phyloP scores from a whole-genome alignment of 257 asterid genomes.

The Solanum tarijense region DNA sequence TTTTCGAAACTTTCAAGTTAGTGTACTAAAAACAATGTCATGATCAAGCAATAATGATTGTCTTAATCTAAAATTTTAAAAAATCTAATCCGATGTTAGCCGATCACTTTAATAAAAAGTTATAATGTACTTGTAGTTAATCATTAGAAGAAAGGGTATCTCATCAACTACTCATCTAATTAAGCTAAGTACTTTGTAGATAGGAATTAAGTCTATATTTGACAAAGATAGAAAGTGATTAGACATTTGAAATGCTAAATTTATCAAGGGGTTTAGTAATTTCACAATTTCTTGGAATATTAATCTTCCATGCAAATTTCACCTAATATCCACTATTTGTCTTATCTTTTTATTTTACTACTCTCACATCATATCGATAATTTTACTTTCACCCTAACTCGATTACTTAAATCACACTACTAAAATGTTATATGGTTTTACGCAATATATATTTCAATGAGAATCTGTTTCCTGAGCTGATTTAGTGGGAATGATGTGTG shows the following conservation, averaged over 20 bases:
- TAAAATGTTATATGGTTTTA: too few species aligned
- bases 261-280: not conserved
- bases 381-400: not conserved
- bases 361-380: not conserved
- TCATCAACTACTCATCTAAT: not conserved
- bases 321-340: not conserved
- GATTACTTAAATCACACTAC: not conserved
- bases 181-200: not conserved
- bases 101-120: not conserved
- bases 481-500: too few species aligned
- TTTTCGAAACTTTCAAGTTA: not conserved
- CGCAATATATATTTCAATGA: too few species aligned
- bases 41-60: not conserved
- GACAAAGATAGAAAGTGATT: not conserved
- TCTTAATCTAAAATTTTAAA: not conserved
- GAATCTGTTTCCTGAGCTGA: not conserved
- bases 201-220: not conserved
- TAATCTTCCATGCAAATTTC: not conserved
- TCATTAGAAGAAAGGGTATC: not conserved
- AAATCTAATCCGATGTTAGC: not conserved
- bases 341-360: not conserved
- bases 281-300: not conserved
- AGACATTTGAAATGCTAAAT: not conserved
- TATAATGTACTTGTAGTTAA: not conserved
- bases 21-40: not conserved